These are phyloP conservation scores for Pinus albicaulis DNA, from an alignment of 75 land plant genomes.

Conservation along the genomic window DNA sequence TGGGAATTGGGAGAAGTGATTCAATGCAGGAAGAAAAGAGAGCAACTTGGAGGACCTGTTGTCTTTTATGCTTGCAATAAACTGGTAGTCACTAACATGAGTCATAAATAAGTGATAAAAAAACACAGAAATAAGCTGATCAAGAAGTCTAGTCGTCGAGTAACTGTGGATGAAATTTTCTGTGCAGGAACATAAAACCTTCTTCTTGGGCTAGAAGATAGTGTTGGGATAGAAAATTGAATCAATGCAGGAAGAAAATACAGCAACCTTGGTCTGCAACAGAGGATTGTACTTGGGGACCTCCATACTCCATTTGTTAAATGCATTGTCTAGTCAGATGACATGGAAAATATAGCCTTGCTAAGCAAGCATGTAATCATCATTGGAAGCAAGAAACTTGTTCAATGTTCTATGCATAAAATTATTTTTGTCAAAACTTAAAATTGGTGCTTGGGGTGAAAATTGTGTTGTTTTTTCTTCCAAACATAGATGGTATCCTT, in stretches of 20 bases:
- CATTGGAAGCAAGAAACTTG: slow-evolving; percentile 41
- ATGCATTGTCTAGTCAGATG: slow-evolving; percentile 45
- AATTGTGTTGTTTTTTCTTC: too few relatives aligned
- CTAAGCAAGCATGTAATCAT: slow-evolving; percentile 45
- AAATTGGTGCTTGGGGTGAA: slow-evolving; percentile 64
- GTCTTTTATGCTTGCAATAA: slow-evolving; percentile 59
- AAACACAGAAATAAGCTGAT: slow-evolving; percentile 45
- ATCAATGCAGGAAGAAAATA: too few relatives aligned
- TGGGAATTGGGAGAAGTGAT: too few relatives aligned
- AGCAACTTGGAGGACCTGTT: slow-evolving; percentile 61
- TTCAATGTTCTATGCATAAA: slow-evolving; percentile 54
- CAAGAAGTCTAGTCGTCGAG: slow-evolving; percentile 27
- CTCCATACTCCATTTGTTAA: slow-evolving; percentile 33
- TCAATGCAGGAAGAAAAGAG: slow-evolving; percentile 67
- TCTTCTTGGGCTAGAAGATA: slow-evolving; percentile 45
- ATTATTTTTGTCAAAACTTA: slow-evolving; percentile 59
- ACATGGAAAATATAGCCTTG: slow-evolving; percentile 45
- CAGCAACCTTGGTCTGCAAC: slow-evolving; percentile 44
- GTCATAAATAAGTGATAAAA: slow-evolving; percentile 47
- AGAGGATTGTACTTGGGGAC: slow-evolving; percentile 37
- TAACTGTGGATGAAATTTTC: slow-evolving; percentile 37
- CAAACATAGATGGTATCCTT: too few relatives aligned
- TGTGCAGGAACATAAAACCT: slow-evolving; percentile 47
- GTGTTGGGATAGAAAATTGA: too few relatives aligned
- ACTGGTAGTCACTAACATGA: slow-evolving; percentile 56